Evolutionary conservation across 2,329 filamentous ascomycete genomes (phyloP).

Genomic region (Raffaelea ambrosiae): DNA sequence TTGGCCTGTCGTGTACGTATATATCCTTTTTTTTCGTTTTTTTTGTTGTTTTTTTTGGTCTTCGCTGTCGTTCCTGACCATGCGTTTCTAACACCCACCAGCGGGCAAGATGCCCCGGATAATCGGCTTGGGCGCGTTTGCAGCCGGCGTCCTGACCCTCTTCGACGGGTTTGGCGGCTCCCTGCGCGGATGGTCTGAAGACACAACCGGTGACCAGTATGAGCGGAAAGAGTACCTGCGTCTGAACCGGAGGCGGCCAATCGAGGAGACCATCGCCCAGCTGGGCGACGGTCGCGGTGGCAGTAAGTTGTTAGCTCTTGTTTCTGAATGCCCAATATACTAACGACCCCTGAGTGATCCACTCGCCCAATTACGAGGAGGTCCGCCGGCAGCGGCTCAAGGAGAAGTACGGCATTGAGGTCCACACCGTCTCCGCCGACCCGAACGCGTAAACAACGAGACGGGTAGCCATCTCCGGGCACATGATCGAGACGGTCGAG

Average conservation of each 20-base stretch:
- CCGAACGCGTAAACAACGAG: constrained; percentile 14
- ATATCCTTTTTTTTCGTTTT: neutral
- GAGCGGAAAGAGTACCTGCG: constrained; percentile 67
- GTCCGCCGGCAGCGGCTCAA: constrained; percentile 72
- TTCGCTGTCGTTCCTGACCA: neutral
- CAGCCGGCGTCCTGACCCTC: constrained; percentile 50
- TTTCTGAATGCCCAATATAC: neutral
- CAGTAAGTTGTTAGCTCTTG: constrained; percentile 1
- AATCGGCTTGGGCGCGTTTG: constrained; percentile 53
- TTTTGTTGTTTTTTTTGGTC: neutral
- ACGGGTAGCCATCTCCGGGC: neutral
- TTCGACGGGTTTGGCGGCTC: constrained; percentile 63
- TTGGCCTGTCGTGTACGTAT: constrained; percentile 63
- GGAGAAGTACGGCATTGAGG: constrained; percentile 81
- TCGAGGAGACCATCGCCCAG: constrained; percentile 71
- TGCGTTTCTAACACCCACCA: constrained; percentile 25
- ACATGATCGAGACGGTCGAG: too few relatives aligned
- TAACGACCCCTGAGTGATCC: constrained; percentile 53
- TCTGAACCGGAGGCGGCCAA: constrained; percentile 63
- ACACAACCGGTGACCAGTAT: constrained; percentile 59
- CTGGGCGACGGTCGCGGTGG: constrained; percentile 80
- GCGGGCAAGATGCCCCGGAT: constrained; percentile 61
- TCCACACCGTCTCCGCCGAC: constrained; percentile 56
- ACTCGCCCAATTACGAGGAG: constrained; percentile 75
- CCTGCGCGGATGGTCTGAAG: constrained; percentile 33